These are phyloP conservation scores for Lepraria neglecta DNA, from an alignment of 495 filamentous ascomycete species.

Conservation along the genomic window DNA sequence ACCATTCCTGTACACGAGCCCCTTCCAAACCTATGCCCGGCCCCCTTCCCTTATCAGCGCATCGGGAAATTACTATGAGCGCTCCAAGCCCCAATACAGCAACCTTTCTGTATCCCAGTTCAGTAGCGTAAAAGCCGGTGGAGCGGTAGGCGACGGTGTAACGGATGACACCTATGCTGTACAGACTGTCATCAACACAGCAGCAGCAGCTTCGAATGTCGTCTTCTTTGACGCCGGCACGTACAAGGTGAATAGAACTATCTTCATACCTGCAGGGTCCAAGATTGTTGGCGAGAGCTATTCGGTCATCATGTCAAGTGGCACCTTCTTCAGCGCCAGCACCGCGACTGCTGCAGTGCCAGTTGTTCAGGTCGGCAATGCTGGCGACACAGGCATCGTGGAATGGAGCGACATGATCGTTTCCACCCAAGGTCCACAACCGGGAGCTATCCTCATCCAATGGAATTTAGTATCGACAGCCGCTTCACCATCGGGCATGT, in stretches of 20 bases:
- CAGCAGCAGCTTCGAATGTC: conserved; percentile 38
- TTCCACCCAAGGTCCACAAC: conserved; percentile 48
- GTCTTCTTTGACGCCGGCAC: conserved; percentile 45
- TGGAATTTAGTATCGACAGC: conserved; percentile 56
- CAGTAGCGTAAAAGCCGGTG: conserved; percentile 49
- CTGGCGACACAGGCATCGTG: conserved; percentile 45
- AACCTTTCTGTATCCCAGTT: conserved; percentile 45
- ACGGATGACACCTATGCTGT: conserved; percentile 61
- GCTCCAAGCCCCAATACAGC: conserved; percentile 63
- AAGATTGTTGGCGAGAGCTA: conserved; percentile 48
- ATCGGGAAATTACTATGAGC: conserved; percentile 49
- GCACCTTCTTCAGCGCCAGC: conserved; percentile 50
- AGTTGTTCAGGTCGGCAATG: conserved; percentile 57
- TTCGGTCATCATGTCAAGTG: conserved; percentile 56
- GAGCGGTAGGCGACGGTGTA: conserved; percentile 61
- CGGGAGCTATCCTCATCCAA: conserved; percentile 67
- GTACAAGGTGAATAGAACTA: conserved; percentile 43
- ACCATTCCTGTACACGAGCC: conserved; percentile 35
- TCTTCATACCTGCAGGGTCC: conserved; percentile 41
- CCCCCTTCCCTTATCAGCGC: conserved; percentile 36
- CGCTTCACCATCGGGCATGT: conserved; percentile 44
- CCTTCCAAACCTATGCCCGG: conserved; percentile 35
- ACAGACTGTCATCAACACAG: conserved; percentile 39
- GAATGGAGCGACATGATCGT: conserved; percentile 58
- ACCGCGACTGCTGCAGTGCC: conserved; percentile 51